Conservation (phyloP, 1,139 yeast genomes). For the Yamadazyma conglobata region DNA sequence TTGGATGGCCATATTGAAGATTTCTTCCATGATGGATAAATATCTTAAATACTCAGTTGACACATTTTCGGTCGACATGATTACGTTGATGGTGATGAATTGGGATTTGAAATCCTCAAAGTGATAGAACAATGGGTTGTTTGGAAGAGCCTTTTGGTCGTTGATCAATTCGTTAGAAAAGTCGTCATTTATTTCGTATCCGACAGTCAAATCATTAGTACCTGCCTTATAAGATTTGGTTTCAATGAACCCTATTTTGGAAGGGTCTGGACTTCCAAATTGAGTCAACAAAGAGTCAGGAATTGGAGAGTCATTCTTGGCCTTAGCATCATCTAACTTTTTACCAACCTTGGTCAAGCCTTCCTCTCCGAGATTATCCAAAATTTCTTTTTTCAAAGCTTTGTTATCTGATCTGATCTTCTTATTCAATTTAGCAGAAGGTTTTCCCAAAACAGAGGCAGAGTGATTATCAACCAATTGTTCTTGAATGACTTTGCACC, state of each 20-base stretch:
- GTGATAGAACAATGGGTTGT: slow-evolving; percentile 69
- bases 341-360: slow-evolving; percentile 56
- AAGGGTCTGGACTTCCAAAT: slow-evolving; percentile 73
- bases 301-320: slow-evolving; percentile 66
- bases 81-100: slow-evolving; percentile 68
- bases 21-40: slow-evolving; percentile 60
- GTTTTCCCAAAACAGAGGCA: slow-evolving; percentile 71
- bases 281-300: slow-evolving; percentile 61
- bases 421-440: slow-evolving; percentile 64
- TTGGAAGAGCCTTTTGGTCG: slow-evolving; percentile 48
- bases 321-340: slow-evolving; percentile 58
- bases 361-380: slow-evolving; percentile 49
- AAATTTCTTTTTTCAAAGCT: slow-evolving; percentile 47
- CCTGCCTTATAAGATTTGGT: slow-evolving; percentile 63
- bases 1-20: slow-evolving; percentile 67
- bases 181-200: slow-evolving; percentile 17
- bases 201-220: slow-evolving; percentile 19
- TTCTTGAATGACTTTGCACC: slow-evolving; percentile 56
- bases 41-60: slow-evolving; percentile 61
- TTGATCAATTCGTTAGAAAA: slow-evolving; percentile 27
- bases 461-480: slow-evolving; percentile 64
- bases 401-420: slow-evolving; percentile 50
- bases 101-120: slow-evolving; percentile 78
- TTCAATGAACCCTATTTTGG: slow-evolving; percentile 66
- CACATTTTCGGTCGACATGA: slow-evolving; percentile 62